Evolutionary conservation across 805 yeast species (phyloP).

Genomic region (Henningerozyma blattae): DNA sequence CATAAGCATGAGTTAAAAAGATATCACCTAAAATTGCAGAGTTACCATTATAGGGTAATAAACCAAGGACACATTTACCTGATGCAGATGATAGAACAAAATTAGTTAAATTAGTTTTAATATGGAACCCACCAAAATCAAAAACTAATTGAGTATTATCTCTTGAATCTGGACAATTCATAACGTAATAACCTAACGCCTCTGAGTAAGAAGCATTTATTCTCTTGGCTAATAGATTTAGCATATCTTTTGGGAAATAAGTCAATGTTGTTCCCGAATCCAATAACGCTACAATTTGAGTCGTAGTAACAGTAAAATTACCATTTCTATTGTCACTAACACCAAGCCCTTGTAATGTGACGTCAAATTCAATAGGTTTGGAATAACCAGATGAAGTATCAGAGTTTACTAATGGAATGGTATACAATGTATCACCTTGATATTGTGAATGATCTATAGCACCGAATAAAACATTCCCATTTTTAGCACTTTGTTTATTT

Average conservation of each 20-base stretch:
- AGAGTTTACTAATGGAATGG: conserved; percentile 39
- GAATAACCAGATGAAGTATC: conserved; percentile 8
- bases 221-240: conserved; percentile 21
- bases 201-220: conserved; percentile 35
- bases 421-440: conserved; percentile 33
- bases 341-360: conserved; percentile 23
- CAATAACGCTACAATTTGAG: conserved; percentile 29
- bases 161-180: conserved; percentile 30
- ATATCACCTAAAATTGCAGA: conserved; percentile 42
- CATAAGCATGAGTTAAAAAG: conserved; percentile 43
- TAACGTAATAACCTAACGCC: conserved; percentile 32
- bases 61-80: conserved; percentile 32
- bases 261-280: conserved; percentile 46
- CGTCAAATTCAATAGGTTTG: conserved; percentile 13
- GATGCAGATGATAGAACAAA: conserved; percentile 19
- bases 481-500: conserved; percentile 28
- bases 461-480: conserved; percentile 59
- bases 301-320: conserved; percentile 13
- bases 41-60: conserved; percentile 19
- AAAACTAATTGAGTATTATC: conserved; percentile 29
- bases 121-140: conserved; percentile 48
- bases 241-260: conserved; percentile 32
- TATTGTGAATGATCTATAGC: conserved; percentile 58
- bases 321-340: conserved; percentile 7
- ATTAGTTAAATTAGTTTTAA: conserved; percentile 35